Evolutionary conservation across 2,329 filamentous ascomycete species (phyloP).

Genomic region (Exophiala viscosa): DNA sequence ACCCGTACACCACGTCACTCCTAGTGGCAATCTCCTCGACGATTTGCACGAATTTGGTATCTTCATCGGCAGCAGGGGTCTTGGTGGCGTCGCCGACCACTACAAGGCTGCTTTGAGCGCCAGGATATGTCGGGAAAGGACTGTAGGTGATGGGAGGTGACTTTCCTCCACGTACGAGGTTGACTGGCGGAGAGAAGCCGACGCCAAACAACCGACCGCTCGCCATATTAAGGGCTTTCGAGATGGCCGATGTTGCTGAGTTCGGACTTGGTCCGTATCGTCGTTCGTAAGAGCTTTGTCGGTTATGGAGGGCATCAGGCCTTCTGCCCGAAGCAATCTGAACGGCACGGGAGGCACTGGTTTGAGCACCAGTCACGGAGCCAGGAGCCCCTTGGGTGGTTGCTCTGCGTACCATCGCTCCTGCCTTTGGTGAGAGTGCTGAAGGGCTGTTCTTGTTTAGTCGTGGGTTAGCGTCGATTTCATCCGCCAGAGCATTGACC

Average conservation of each 20-base stretch:
- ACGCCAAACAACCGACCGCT: constrained; percentile 59
- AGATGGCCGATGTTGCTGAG: constrained; percentile 85
- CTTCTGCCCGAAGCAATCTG: constrained; percentile 68
- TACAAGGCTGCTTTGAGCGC: constrained; percentile 66
- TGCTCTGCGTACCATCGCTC: constrained; percentile 67
- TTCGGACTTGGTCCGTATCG: constrained; percentile 68
- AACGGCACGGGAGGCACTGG: constrained; percentile 67
- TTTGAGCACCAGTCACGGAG: constrained; percentile 66
- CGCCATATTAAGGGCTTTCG: constrained; percentile 91
- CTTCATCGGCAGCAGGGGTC: constrained; percentile 67
- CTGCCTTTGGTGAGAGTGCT: constrained; percentile 52
- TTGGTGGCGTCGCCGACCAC: constrained; percentile 61
- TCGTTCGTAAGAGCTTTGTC: constrained; percentile 76
- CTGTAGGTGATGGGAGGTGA: constrained; percentile 51
- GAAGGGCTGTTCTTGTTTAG: constrained; percentile 49
- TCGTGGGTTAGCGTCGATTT: constrained; percentile 78
- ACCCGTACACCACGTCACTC: constrained; percentile 94
- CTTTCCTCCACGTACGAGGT: constrained; percentile 43
- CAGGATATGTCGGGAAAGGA: constrained; percentile 80
- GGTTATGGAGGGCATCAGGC: constrained; percentile 61
- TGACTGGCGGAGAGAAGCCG: constrained; percentile 49
- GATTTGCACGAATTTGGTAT: constrained; percentile 69
- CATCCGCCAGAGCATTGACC: constrained; percentile 94
- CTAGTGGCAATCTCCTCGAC: constrained; percentile 91
- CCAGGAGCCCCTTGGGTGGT: constrained; percentile 72